phyloP scores from a whole-genome alignment of 2,329 filamentous ascomycete species.

The Colletotrichum costaricense region DNA sequence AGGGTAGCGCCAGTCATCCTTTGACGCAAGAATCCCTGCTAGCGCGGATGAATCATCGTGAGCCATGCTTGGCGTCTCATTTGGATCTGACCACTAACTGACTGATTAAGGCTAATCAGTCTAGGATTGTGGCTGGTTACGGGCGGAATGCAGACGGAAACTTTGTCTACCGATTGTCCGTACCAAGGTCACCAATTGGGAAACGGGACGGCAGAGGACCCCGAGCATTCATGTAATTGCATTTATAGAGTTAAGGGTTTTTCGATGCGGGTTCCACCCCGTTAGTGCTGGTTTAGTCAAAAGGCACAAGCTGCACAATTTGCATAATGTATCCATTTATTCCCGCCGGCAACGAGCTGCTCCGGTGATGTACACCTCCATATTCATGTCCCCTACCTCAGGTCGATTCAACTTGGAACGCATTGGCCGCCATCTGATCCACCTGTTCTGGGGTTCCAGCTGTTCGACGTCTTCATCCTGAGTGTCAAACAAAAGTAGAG shows the following conservation, averaged over 20 bases:
- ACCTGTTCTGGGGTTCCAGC: not conserved
- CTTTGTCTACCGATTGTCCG: not conserved
- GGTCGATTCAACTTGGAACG: not conserved
- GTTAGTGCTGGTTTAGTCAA: not conserved
- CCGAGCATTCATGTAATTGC: not conserved
- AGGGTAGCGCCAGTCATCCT: not conserved
- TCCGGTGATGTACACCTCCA: not conserved
- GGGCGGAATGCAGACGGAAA: not conserved
- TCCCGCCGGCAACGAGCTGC: not conserved
- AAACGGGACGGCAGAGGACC: not conserved
- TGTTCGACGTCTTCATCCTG: not conserved
- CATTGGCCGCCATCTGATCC: not conserved
- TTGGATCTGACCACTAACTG: not conserved
- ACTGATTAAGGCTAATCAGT: not conserved
- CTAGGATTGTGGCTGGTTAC: not conserved
- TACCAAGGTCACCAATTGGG: not conserved
- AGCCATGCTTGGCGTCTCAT: slow-evolving; percentile 20
- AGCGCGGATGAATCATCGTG: slow-evolving; percentile 35
- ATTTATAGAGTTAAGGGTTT: not conserved
- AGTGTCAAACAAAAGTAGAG: no score
- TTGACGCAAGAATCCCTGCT: not conserved
- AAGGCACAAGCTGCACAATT: not conserved
- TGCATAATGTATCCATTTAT: not conserved
- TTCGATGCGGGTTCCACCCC: not conserved
- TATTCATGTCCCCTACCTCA: not conserved